Conservation (phyloP, 768 basidiomycete species). For the Pleurotus cornucopiae region DNA sequence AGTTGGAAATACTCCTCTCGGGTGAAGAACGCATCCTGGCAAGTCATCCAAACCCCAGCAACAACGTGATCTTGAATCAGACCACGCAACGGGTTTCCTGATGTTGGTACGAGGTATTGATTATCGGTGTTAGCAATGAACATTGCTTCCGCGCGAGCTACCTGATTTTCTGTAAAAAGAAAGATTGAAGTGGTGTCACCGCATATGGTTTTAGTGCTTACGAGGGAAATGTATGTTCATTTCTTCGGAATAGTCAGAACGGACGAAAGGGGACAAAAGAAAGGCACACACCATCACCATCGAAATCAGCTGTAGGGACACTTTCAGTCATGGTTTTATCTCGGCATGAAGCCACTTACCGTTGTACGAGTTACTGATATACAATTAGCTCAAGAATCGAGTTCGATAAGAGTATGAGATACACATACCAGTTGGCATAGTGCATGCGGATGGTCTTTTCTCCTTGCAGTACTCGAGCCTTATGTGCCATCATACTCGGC, state of each 20-base stretch:
- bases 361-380: conserved; percentile 91
- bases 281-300: conserved; percentile 70
- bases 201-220: conserved; percentile 32
- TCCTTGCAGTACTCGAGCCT: conserved; percentile 84
- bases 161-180: conserved; percentile 70
- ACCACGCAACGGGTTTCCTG: conserved; percentile 95
- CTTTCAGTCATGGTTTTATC: neutral
- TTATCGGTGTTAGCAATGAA: conserved; percentile 97
- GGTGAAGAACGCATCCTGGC: conserved; percentile 90
- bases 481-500: conserved; percentile 99
- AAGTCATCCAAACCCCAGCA: conserved; percentile 99
- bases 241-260: conserved; percentile 44
- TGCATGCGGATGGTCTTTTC: conserved; percentile 99
- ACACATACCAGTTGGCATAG: conserved; percentile 91
- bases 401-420: neutral
- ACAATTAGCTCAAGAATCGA: too few relatives aligned
- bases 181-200: neutral
- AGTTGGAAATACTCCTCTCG: conserved; percentile 96
- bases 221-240: conserved; percentile 99
- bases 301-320: conserved; percentile 69
- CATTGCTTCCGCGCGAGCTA: conserved; percentile 91
- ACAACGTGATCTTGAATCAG: conserved; percentile 99
- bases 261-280: conserved; percentile 3
- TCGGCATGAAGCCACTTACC: conserved; percentile 40
- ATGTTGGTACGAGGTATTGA: conserved; percentile 98